Conservation (phyloP, 176 grass and related monocot genomes). For the Bothriochloa decipiens region DNA sequence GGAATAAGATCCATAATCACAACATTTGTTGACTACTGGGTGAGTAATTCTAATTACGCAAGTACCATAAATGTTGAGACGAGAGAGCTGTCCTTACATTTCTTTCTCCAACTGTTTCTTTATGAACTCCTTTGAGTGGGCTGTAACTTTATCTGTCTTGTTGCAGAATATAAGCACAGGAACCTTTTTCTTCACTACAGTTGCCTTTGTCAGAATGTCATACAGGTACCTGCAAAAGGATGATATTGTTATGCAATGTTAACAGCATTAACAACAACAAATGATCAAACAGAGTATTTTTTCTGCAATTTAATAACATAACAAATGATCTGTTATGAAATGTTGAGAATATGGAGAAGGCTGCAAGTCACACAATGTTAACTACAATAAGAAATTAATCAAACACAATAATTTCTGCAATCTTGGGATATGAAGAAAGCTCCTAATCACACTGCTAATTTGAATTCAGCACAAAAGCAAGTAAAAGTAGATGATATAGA, state of each 20-base stretch:
- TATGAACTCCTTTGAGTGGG: constrained; percentile 97
- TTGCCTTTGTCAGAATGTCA: constrained; percentile 84
- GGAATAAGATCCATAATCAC: background rate
- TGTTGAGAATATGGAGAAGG: background rate
- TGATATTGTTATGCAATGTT: background rate
- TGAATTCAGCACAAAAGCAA: background rate
- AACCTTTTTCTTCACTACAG: constrained; percentile 72
- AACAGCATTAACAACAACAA: background rate
- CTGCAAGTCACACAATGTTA: background rate
- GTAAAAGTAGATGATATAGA: background rate
- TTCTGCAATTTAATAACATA: background rate
- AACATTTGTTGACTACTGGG: background rate
- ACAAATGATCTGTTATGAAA: background rate
- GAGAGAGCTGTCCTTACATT: constrained; percentile 46
- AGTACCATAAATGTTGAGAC: background rate
- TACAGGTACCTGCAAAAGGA: constrained; percentile 69
- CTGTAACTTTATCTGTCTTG: constrained; percentile 96
- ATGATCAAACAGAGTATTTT: background rate
- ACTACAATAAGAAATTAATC: background rate
- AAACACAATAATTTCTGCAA: background rate
- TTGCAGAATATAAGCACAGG: constrained; percentile 91
- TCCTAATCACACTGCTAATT: constrained; percentile 1
- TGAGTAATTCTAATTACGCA: constrained; percentile 13
- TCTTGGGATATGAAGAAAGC: background rate
- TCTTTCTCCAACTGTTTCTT: constrained; percentile 97